phyloP scores from a whole-genome alignment of 1,139 yeast species.

The Sugiyamaella paludigena region DNA sequence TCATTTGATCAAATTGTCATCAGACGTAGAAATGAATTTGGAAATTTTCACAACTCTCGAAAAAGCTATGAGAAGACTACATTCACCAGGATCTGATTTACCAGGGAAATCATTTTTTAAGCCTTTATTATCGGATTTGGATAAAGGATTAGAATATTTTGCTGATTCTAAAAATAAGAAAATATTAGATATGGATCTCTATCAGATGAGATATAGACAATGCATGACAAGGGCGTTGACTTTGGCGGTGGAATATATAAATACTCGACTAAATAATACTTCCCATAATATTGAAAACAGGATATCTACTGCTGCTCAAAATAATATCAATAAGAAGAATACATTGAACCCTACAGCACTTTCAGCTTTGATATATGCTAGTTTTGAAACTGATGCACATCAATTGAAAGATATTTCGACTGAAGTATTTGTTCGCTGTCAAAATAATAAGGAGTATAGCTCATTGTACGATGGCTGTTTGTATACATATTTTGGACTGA shows the following conservation, averaged over 20 bases:
- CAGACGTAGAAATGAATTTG: constrained; percentile 53
- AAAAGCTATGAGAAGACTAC: constrained; percentile 62
- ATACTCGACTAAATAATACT: constrained; percentile 50
- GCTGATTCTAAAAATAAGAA: background rate
- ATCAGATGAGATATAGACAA: constrained; percentile 72
- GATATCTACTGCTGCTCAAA: constrained; percentile 20
- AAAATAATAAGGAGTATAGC: constrained; percentile 53
- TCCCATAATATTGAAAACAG: constrained; percentile 44
- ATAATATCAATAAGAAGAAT: constrained; percentile 24
- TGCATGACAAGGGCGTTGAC: constrained; percentile 83
- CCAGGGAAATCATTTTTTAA: constrained; percentile 58
- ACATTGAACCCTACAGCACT: constrained; percentile 40
- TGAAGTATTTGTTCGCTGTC: constrained; percentile 53
- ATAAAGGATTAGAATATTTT: constrained; percentile 57
- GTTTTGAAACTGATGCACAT: constrained; percentile 49
- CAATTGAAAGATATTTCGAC: constrained; percentile 46
- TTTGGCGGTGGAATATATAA: constrained; percentile 65
- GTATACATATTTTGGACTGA: constrained; percentile 56
- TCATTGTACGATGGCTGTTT: constrained; percentile 70
- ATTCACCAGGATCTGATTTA: constrained; percentile 65
- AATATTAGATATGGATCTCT: constrained; percentile 62
- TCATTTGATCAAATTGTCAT: constrained; percentile 45
- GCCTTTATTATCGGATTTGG: constrained; percentile 55
- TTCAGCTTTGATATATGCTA: constrained; percentile 60
- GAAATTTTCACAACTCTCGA: constrained; percentile 69